Evolutionary conservation across 768 basidiomycete genomes (phyloP).

Genomic region (Calvatia gigantea): DNA sequence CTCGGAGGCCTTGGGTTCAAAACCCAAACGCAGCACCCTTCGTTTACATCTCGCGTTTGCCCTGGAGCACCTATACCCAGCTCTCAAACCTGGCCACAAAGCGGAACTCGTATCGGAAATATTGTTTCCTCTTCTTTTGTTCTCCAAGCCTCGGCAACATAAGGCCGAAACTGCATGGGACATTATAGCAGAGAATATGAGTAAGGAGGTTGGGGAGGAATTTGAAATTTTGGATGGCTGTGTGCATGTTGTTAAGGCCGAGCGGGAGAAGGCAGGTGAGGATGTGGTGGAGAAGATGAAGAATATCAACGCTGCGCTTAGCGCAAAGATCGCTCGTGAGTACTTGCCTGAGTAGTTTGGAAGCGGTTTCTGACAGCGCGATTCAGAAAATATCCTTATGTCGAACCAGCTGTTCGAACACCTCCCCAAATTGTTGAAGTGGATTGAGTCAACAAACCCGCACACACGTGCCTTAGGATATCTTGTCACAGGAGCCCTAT

Average conservation of each 20-base stretch:
- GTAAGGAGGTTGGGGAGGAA: slow-evolving; percentile 14
- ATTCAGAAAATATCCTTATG: slow-evolving; percentile 60
- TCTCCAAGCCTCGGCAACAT: slow-evolving; percentile 67
- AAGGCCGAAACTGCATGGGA: slow-evolving; percentile 72
- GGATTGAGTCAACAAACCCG: slow-evolving; percentile 44
- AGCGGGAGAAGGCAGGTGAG: slow-evolving; percentile 27
- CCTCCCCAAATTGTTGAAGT: slow-evolving; percentile 46
- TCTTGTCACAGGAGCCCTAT: slow-evolving; percentile 59
- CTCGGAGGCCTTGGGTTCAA: slow-evolving; percentile 28
- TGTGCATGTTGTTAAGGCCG: slow-evolving; percentile 35
- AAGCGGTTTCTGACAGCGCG: not conserved
- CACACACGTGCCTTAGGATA: slow-evolving; percentile 57
- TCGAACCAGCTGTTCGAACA: slow-evolving; percentile 44
- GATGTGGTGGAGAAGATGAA: slow-evolving; percentile 42
- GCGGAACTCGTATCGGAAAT: slow-evolving; percentile 44
- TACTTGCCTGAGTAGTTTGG: not conserved
- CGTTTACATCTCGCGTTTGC: slow-evolving; percentile 59
- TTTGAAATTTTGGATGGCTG: slow-evolving; percentile 59
- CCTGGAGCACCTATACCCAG: slow-evolving; percentile 37
- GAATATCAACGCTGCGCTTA: slow-evolving; percentile 49
- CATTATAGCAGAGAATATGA: slow-evolving; percentile 38
- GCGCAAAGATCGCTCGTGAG: slow-evolving; percentile 65
- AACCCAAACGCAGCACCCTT: slow-evolving; percentile 50
- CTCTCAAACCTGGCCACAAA: slow-evolving; percentile 20
- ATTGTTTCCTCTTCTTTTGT: slow-evolving; percentile 73